A percentile compares a stretch with the other conserved stretches of the same genome.
Conservation (phyloP, 2,329 filamentous ascomycete species). For the Nothophoma quercina region DNA sequence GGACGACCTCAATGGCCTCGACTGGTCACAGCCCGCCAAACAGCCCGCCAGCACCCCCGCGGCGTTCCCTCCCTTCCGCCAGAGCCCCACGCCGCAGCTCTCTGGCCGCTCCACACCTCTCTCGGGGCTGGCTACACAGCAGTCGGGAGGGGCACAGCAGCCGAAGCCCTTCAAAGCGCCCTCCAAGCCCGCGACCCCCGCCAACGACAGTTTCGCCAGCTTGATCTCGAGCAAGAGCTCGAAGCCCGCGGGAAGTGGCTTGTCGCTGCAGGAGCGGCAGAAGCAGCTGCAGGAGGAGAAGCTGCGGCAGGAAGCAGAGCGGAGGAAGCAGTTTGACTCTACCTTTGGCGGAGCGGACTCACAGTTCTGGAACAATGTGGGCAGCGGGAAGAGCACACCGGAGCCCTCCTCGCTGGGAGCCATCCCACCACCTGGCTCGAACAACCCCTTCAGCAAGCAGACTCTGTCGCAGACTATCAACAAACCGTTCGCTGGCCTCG, state of each 20-base stretch:
- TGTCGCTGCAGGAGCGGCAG: constrained; percentile 72
- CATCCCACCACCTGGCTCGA: constrained; percentile 28
- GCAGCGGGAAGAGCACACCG: constrained; percentile 58
- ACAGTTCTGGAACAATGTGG: constrained; percentile 79
- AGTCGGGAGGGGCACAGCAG: constrained; percentile 48
- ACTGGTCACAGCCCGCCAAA: constrained; percentile 53
- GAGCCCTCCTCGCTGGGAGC: constrained; percentile 50
- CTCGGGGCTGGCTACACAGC: constrained; percentile 48
- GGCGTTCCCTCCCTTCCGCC: constrained; percentile 46
- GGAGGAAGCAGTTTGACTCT: constrained; percentile 72
- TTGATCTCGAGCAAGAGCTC: constrained; percentile 69
- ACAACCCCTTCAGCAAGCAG: constrained; percentile 33
- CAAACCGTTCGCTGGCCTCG: constrained; percentile 48
- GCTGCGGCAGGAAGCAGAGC: constrained; percentile 77
- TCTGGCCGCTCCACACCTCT: constrained; percentile 51
- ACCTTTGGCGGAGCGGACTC: constrained; percentile 75
- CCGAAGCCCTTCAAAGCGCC: constrained; percentile 55
- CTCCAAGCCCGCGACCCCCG: constrained; percentile 61
- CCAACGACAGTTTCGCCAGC: constrained; percentile 78
- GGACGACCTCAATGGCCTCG: constrained; percentile 59
- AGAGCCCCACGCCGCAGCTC: constrained; percentile 49
- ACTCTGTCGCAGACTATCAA: constrained; percentile 48
- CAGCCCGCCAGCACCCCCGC: constrained; percentile 37
- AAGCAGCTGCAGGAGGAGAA: constrained; percentile 79
- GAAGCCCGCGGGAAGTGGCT: constrained; percentile 69